Conservation (phyloP, 2,329 filamentous ascomycete species). For the Aspergillus clavatus region DNA sequence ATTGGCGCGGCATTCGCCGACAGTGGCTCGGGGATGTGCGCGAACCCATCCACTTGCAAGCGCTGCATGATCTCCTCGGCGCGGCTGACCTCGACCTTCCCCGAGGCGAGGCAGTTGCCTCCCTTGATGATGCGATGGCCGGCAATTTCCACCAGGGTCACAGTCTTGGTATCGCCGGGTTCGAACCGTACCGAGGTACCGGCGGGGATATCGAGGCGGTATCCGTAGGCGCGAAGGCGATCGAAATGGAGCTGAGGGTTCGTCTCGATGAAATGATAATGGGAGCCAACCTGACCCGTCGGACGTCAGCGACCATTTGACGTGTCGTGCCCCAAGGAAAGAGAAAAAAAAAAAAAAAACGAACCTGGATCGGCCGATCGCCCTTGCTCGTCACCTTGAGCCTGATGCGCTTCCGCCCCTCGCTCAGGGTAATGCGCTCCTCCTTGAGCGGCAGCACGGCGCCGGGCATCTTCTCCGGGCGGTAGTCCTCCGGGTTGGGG, state of each 20-base stretch:
- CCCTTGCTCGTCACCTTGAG: conserved; percentile 79
- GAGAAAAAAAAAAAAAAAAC: too few species aligned
- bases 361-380: conserved; percentile 81
- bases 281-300: conserved; percentile 68
- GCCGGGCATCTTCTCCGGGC: conserved; percentile 66
- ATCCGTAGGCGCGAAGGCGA: conserved; percentile 74
- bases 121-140: conserved; percentile 75
- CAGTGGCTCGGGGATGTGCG: conserved; percentile 65
- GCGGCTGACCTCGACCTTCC: conserved; percentile 61
- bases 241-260: conserved; percentile 89
- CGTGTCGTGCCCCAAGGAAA: too few species aligned
- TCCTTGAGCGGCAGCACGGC: conserved; percentile 69
- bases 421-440: conserved; percentile 64
- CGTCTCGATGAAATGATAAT: conserved; percentile 95
- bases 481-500: conserved; percentile 61
- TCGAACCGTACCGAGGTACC: conserved; percentile 92
- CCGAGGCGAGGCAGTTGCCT: conserved; percentile 74
- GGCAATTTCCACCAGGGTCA: conserved; percentile 82
- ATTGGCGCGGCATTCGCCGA: conserved; percentile 53
- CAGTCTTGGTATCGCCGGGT: conserved; percentile 85
- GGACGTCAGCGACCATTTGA: too few species aligned
- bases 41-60: conserved; percentile 69
- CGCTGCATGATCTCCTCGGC: conserved; percentile 62
- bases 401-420: conserved; percentile 66
- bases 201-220: conserved; percentile 80